A percentile compares a stretch with the other conserved stretches of the same genome.
Conservation (phyloP, 495 filamentous ascomycete species). For the Apodospora peruviana region DNA sequence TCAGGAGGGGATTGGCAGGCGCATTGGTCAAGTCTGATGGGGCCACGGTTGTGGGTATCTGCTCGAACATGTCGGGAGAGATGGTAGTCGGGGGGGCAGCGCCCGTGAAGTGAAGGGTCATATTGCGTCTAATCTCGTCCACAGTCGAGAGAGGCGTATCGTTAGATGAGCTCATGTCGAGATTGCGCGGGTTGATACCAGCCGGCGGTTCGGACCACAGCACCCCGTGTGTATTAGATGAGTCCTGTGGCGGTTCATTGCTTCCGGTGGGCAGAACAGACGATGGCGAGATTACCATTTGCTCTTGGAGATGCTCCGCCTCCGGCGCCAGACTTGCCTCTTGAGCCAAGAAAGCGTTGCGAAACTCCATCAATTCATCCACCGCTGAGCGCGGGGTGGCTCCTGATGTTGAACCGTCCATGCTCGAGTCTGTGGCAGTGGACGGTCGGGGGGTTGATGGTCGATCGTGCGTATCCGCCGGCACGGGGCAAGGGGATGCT, state of each 20-base stretch:
- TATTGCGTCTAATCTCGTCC: constrained; percentile 1
- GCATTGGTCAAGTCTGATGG: constrained; percentile 33
- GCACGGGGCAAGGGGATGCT: too few relatives aligned
- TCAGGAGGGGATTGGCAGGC: constrained; percentile 23
- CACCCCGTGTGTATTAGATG: neutral
- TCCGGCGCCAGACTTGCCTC: constrained; percentile 1
- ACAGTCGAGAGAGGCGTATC: constrained; percentile 9
- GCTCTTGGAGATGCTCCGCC: neutral
- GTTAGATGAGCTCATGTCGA: constrained; percentile 1
- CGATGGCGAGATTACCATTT: constrained; percentile 7
- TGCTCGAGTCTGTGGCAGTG: too few relatives aligned
- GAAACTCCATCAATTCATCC: constrained; percentile 13
- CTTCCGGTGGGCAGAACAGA: constrained; percentile 2
- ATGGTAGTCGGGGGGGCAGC: neutral
- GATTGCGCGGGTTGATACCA: neutral
- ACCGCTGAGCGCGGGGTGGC: constrained; percentile 17
- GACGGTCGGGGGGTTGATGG: too few relatives aligned
- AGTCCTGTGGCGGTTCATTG: neutral
- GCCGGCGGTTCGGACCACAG: constrained; percentile 5
- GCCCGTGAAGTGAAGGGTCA: constrained; percentile 1
- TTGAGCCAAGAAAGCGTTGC: neutral
- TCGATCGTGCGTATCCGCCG: too few relatives aligned
- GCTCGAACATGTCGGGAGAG: constrained; percentile 1
- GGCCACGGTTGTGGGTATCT: constrained; percentile 27
- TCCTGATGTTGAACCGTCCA: constrained; percentile 8